Evolutionary conservation across 768 basidiomycete species (phyloP).

Genomic region (Naganishia randhawae): DNA sequence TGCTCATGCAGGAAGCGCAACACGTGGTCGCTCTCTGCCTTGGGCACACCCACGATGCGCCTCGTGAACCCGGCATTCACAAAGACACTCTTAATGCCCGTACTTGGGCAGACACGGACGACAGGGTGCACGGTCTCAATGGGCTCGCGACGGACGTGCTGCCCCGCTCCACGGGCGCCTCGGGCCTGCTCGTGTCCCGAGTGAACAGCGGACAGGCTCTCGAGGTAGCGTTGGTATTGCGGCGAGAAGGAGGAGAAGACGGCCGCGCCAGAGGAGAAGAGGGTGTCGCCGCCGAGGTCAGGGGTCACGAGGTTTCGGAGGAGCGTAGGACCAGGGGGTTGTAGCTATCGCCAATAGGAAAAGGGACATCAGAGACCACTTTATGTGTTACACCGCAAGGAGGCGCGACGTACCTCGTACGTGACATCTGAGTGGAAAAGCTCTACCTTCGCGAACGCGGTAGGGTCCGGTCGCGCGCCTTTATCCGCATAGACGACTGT

Average conservation of each 20-base stretch:
- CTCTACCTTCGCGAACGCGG: slow-evolving; percentile 68
- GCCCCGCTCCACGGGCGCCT: slow-evolving; percentile 65
- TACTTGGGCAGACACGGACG: slow-evolving; percentile 70
- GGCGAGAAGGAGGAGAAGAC: slow-evolving; percentile 78
- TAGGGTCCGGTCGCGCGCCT: slow-evolving; percentile 46
- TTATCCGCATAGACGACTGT: slow-evolving; percentile 48
- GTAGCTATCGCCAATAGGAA: slow-evolving; percentile 41
- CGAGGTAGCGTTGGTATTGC: slow-evolving; percentile 70
- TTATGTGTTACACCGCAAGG: background rate
- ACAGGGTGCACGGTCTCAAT: slow-evolving; percentile 64
- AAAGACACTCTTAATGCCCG: slow-evolving; percentile 78
- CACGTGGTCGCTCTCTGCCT: slow-evolving; percentile 73
- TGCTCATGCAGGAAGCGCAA: slow-evolving; percentile 68
- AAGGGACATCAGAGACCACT: background rate
- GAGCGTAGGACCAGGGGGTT: slow-evolving; percentile 75
- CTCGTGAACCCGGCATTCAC: slow-evolving; percentile 79
- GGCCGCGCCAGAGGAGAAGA: slow-evolving; percentile 78
- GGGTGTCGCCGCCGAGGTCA: slow-evolving; percentile 70
- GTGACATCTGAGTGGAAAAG: slow-evolving; percentile 80
- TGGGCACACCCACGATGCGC: slow-evolving; percentile 71
- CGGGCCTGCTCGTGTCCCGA: slow-evolving; percentile 74
- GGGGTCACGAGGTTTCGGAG: slow-evolving; percentile 69
- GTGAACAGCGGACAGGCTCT: slow-evolving; percentile 68
- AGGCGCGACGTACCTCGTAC: slow-evolving; percentile 62
- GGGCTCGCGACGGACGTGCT: slow-evolving; percentile 64